phyloP scores from a whole-genome alignment of 1,284 basidiomycete species.

The Leccinum griseonigrum region DNA sequence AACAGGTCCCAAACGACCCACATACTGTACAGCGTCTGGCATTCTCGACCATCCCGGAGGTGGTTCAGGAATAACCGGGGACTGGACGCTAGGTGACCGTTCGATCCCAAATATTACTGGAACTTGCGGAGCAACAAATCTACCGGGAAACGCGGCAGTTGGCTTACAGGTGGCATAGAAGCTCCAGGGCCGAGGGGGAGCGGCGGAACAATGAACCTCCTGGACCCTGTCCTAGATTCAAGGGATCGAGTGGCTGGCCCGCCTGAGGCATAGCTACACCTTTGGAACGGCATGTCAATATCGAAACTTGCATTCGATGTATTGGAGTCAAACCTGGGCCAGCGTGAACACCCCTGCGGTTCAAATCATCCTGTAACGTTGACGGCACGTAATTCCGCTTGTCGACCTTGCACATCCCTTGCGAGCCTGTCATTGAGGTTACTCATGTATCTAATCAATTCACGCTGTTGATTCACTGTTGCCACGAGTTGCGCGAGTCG shows the following conservation, averaged over 20 bases:
- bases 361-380: slow-evolving; percentile 51
- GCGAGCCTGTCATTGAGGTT: slow-evolving; percentile 72
- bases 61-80: slow-evolving; percentile 26
- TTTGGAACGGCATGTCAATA: slow-evolving; percentile 12
- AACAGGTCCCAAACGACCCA: slow-evolving; percentile 16
- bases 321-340: slow-evolving; percentile 20
- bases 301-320: neutral
- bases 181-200: slow-evolving; percentile 18
- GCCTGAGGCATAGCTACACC: slow-evolving; percentile 28
- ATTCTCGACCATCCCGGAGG: slow-evolving; percentile 23
- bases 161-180: slow-evolving; percentile 19
- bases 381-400: slow-evolving; percentile 65
- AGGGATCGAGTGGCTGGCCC: neutral
- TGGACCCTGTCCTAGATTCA: slow-evolving; percentile 10
- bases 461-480: slow-evolving; percentile 71
- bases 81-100: slow-evolving; percentile 12
- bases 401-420: slow-evolving; percentile 70
- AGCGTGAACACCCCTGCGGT: slow-evolving; percentile 28
- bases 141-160: slow-evolving; percentile 20
- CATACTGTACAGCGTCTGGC: slow-evolving; percentile 25
- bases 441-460: slow-evolving; percentile 73
- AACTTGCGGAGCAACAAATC: slow-evolving; percentile 27
- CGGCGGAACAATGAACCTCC: slow-evolving; percentile 25
- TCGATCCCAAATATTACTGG: slow-evolving; percentile 29
- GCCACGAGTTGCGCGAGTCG: slow-evolving; percentile 62